A percentile compares a stretch with the other conserved stretches of the same genome.
phyloP scores from a whole-genome alignment of 805 yeast genomes.

The Starmerella stigmatis region DNA sequence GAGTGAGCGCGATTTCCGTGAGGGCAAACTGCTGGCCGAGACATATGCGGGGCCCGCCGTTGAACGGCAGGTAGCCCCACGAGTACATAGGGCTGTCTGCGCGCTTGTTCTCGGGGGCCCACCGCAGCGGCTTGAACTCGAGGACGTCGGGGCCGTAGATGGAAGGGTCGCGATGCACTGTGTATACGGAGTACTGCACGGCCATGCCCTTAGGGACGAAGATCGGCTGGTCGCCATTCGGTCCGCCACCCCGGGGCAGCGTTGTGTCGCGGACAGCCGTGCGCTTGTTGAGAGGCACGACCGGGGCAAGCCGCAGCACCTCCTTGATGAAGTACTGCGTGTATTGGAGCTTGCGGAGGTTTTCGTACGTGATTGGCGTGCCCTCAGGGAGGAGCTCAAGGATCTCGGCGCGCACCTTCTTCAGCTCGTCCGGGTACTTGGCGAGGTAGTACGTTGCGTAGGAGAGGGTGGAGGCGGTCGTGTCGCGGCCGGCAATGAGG shows the following conservation, averaged over 20 bases:
- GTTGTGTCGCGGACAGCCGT: conserved; percentile 36
- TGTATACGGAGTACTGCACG: conserved; percentile 32
- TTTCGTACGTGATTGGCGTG: conserved; percentile 32
- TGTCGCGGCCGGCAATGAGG: conserved; percentile 41
- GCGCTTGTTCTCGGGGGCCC: conserved; percentile 29
- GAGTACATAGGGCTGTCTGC: conserved; percentile 29
- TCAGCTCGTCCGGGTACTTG: conserved; percentile 33
- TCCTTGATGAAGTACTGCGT: conserved; percentile 38
- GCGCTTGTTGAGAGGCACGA: conserved; percentile 39
- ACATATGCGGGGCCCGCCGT: conserved; percentile 44
- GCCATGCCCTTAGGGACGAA: conserved; percentile 34
- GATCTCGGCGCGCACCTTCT: conserved; percentile 30
- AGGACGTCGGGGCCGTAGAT: conserved; percentile 36
- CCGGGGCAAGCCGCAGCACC: conserved; percentile 38
- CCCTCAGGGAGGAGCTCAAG: conserved; percentile 22
- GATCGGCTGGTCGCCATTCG: conserved; percentile 31
- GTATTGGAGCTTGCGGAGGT: conserved; percentile 37
- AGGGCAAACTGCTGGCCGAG: conserved; percentile 44
- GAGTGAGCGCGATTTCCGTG: conserved; percentile 37
- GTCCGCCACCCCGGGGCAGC: conserved; percentile 40
- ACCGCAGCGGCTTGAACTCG: conserved; percentile 39
- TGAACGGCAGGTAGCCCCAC: conserved; percentile 40
- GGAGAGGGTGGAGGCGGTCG: conserved; percentile 40
- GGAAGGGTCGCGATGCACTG: conserved; percentile 34
- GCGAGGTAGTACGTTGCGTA: conserved; percentile 37